Base-by-base conservation (phyloP, 2,329 filamentous ascomycete species). In the Trichoderma atrobrunneum region DNA sequence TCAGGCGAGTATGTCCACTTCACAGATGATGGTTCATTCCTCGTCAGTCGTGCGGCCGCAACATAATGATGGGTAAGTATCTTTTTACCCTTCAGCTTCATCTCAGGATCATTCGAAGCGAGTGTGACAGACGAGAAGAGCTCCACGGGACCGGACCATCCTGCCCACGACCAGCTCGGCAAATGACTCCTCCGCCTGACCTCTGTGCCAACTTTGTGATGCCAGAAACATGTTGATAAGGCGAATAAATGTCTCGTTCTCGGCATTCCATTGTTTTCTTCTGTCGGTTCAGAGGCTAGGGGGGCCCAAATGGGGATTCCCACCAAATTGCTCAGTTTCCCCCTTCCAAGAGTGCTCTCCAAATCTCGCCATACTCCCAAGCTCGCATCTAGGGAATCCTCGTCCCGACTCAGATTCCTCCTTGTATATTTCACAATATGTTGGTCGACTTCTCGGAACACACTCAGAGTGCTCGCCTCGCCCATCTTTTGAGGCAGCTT, bases 81-180 rank as follows among this genome's bases (percentile, higher is more conserved):
- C 73, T 80, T 81, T 63, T 78, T 78, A 24, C 77, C 75, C 43
- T 77, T 74, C 28, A 73, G 59, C 34, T 76, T 79, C 51, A 74
- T 77, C 21, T 79, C 78, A 1, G 78, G 28, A 32, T 80, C 80
- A 5, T 43, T 8, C 7, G 48, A 54, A 54, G 77, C 75, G n/a
- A 81, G 76, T 2, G 76, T 74, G 28, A 81, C 77, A 12, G 79
- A 79, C 7, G 79, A 81, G 72, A 78, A 76, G 57, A 81, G 73
- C 34, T 81, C 80, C 14, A 81, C 80, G 6, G 78, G 74, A 16
- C 80, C 80, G 21, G 77, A 75, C 80, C 80, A 81, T 2, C 80
- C 80, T 3, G 80, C 80, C 80, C 80, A 81, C 2, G 80, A 80
- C 80, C 80, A 81, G 72, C 80, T 81, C 10, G 80, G 80, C 65